Evolutionary conservation across 768 basidiomycete species (phyloP).

Genomic region (Kockovaella imperatae): DNA sequence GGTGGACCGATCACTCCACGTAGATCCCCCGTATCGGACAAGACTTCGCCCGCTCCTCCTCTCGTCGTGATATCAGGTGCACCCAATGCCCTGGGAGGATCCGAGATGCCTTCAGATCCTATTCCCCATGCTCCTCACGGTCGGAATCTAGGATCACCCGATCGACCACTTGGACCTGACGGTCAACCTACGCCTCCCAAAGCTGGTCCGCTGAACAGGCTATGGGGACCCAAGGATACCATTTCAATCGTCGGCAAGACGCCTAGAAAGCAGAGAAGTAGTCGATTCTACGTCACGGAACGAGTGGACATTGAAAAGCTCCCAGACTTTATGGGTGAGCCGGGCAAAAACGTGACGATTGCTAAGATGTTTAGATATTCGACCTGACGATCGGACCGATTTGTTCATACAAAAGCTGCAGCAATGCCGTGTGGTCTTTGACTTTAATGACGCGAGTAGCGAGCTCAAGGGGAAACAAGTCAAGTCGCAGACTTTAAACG

Average conservation of each 20-base stretch:
- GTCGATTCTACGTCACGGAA: slow-evolving; percentile 90
- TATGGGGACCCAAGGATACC: slow-evolving; percentile 71
- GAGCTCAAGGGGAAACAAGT: slow-evolving; percentile 97
- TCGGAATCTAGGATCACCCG: slow-evolving; percentile 39
- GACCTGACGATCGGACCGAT: slow-evolving; percentile 75
- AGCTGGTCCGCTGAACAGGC: slow-evolving; percentile 43
- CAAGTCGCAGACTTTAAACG: slow-evolving; percentile 93
- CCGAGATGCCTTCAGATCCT: slow-evolving; percentile 47
- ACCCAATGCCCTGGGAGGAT: slow-evolving; percentile 21
- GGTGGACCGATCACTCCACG: slow-evolving; percentile 31
- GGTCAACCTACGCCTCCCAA: slow-evolving; percentile 44
- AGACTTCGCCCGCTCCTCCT: slow-evolving; percentile 45
- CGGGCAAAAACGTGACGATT: neutral
- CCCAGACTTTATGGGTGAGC: slow-evolving; percentile 61
- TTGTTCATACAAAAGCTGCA: slow-evolving; percentile 90
- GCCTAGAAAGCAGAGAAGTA: slow-evolving; percentile 86
- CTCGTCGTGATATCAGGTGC: slow-evolving; percentile 45
- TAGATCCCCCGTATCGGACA: slow-evolving; percentile 37
- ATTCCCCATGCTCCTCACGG: slow-evolving; percentile 45
- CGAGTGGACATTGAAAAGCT: slow-evolving; percentile 92
- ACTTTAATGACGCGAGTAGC: slow-evolving; percentile 94
- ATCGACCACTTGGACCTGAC: slow-evolving; percentile 33
- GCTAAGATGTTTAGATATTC: slow-evolving; percentile 58
- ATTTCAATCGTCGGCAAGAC: slow-evolving; percentile 95
- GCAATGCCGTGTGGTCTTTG: slow-evolving; percentile 94